A percentile compares a stretch with the other conserved stretches of the same genome.
Evolutionary conservation across 2,329 filamentous ascomycete genomes (phyloP).

Genomic region (Graphilbum fragrans): DNA sequence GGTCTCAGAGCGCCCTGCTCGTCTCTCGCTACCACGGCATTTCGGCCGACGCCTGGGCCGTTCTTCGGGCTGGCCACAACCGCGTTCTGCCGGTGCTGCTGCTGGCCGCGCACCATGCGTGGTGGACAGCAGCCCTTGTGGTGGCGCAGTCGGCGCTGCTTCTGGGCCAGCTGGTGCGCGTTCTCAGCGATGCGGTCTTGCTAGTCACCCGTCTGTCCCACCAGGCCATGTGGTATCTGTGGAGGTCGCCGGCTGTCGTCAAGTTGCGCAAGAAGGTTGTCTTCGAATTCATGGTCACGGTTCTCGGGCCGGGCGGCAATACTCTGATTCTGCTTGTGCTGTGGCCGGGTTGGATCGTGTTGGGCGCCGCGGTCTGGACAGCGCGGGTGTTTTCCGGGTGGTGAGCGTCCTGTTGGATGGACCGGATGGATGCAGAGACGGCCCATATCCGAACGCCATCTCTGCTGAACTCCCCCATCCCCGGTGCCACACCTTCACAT

Average conservation of each 20-base stretch:
- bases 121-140: neutral
- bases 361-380: constrained; percentile 24
- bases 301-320: constrained; percentile 38
- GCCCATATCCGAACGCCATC: too few relatives aligned
- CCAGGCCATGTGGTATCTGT: constrained; percentile 1
- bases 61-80: neutral
- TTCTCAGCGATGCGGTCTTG: too few relatives aligned
- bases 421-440: too few relatives aligned
- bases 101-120: neutral
- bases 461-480: too few relatives aligned
- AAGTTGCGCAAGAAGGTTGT: constrained; percentile 8
- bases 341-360: constrained; percentile 44
- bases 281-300: constrained; percentile 37
- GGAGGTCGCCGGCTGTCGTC: constrained; percentile 6
- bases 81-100: neutral
- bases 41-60: neutral
- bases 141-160: too few relatives aligned
- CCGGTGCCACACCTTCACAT: too few relatives aligned
- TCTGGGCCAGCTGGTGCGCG: too few relatives aligned
- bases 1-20: too few relatives aligned
- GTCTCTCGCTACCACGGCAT: constrained; percentile 3
- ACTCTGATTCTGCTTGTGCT: constrained; percentile 36
- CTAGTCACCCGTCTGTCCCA: too few relatives aligned
- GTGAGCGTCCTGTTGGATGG: too few relatives aligned
- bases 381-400: constrained; percentile 22